Percentiles rank a stretch among this genome's conserved stretches.
phyloP scores from a whole-genome alignment of 2,329 filamentous ascomycete genomes.

The Neofusicoccum sp. region DNA sequence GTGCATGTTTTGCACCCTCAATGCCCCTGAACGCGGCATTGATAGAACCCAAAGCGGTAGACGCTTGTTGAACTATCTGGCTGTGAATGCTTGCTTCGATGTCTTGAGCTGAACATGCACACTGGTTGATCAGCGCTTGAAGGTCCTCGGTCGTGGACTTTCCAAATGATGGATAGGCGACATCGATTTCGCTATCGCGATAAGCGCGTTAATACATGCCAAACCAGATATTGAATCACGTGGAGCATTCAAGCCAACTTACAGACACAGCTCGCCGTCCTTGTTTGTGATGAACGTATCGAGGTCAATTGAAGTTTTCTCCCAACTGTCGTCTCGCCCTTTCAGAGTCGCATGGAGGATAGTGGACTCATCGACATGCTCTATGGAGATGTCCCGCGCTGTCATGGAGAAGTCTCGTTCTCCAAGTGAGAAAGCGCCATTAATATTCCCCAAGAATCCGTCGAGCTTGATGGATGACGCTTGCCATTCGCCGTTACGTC shows the following conservation, averaged over 20 bases:
- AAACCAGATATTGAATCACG: neutral
- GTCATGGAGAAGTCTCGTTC: conserved; percentile 14
- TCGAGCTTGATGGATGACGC: neutral
- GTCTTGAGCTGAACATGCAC: neutral
- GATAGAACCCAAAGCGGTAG: neutral
- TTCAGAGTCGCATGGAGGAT: neutral
- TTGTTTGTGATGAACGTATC: conserved; percentile 6
- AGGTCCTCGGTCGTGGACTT: neutral
- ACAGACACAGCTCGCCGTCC: conserved; percentile 1
- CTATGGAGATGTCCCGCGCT: neutral
- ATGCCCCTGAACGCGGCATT: neutral
- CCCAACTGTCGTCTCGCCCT: neutral
- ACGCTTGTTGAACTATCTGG: neutral
- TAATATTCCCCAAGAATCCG: neutral
- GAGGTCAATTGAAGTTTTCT: neutral
- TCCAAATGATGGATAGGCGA: neutral
- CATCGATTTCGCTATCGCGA: neutral
- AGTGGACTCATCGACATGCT: neutral
- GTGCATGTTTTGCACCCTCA: neutral
- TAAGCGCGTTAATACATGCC: neutral
- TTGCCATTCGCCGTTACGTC: neutral
- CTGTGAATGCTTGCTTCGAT: neutral
- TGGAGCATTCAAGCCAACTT: neutral
- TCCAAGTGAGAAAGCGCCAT: neutral
- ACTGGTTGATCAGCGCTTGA: neutral